Base-by-base conservation (phyloP, 2,329 filamentous ascomycete genomes). In the Aspergillus oerlinghausenensis region DNA sequence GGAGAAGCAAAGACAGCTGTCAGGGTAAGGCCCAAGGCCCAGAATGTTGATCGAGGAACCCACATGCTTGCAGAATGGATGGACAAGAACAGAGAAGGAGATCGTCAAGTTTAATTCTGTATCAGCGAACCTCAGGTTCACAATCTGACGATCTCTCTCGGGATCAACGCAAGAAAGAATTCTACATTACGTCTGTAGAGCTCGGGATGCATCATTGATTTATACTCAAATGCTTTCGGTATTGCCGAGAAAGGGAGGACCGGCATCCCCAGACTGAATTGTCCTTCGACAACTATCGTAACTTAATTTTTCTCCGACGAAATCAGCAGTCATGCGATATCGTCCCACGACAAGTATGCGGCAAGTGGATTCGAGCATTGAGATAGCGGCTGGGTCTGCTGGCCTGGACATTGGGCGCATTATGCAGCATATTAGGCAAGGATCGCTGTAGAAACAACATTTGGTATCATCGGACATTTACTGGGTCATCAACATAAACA, bases 1-100 rank as follows among this genome's bases (percentile, higher is more conserved):
- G 67, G 68, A 5, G 62, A 65, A 32, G 62, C 56, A 2, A 66
- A 23, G 4, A 54, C 61, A 1, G 52, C 32, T 8, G 63, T 58
- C 1, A 63, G 26, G 4, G 65, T 51, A 25, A 60, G 32, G 38
- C 54, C 53, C 23, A 55, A 3, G 32, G 47, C 48, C 49, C 45
- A 55, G 45, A 57, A 49, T 49, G 38, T 40, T 23, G 52, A 29
- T 10, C 38, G 51, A n/a, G 51, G 28, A 42, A 17, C 14, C 59
- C 59, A 56, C 59, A 60, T 60, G 21, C 8, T 47, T 23, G 19
- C 11, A 23, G 23, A 42, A 11, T 56, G 10, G 32, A 35, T 25
- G 43, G 40, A 32, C 19, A 17, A 21, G 54, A 28, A 25, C 11
- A 49, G 3, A 52, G 9, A 14, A 17, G 50, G 11, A 48, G 43